Base-by-base conservation (phyloP, 169 alveolate genomes). In the Eimeria tenella region DNA sequence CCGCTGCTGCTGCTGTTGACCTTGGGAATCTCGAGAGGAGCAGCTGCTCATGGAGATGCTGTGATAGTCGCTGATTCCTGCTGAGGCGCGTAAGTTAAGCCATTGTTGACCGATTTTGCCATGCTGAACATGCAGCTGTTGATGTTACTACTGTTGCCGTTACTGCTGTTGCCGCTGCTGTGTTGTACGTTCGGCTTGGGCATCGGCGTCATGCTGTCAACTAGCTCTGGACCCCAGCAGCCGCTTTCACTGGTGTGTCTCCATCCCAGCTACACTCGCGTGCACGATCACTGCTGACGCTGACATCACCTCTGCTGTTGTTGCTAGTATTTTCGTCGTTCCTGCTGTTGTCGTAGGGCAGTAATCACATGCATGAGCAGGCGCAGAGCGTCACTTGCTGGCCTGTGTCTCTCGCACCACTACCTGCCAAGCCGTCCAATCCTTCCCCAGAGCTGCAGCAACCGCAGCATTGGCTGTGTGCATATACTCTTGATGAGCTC, bases 311-410 rank as follows among this genome's bases (percentile, higher is more conserved):
- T 10, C 49, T 13, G 88, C 88, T 79, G 88, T 50, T 8, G 71
- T 68, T 55, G 71, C 1, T 31, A 25, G 49, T n/a, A 6, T 10
- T 19, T 8, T 42, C 19, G 10, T n/a, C 60, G 65, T 8, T 4
- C 56, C 60, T 10, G 71, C 88, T 50, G 88, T 25, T 15, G 88
- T 49, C 49, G 88, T 68, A 9, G 88, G 19, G 88, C 68, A 79
- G 88, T 42, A 55, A 25, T n/a, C 10, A 42, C 60, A 5, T 4
- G 84, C 60, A 17, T 17, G 60, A 42, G 84, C 84, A 4, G 62
- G 23, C 25, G 84, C 84, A 42, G 62, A 31, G 42, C 42, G 42
- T 31, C 2, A 31, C 42, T 31, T 31, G 42, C 42, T 31, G 42
- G 42, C 42, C 42, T 31, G 42, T 31, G 42, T 31, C 42, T 31